These are phyloP conservation scores for Lactifluus piperatus DNA, from an alignment of 768 basidiomycete genomes.

Conservation along the genomic window DNA sequence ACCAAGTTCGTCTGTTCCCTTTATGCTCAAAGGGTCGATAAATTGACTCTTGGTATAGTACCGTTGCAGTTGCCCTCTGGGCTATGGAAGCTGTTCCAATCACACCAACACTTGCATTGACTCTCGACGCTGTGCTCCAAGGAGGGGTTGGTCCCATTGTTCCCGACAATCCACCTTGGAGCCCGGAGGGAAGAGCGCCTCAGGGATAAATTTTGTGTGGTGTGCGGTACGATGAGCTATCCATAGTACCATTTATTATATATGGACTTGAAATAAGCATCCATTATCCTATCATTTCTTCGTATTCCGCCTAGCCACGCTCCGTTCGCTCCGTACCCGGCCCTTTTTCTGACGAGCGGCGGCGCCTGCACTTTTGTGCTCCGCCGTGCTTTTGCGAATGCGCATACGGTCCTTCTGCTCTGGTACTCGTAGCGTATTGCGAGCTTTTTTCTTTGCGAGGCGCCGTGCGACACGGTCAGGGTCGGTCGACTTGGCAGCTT, in stretches of 20 bases:
- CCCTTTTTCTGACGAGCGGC: conserved; percentile 33
- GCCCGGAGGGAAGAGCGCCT: conserved; percentile 7
- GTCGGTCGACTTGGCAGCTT: conserved; percentile 70
- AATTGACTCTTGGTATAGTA: conserved; percentile 1
- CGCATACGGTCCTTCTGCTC: conserved; percentile 39
- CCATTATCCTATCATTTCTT: conserved; percentile 38
- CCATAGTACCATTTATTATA: not conserved
- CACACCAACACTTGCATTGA: conserved; percentile 22
- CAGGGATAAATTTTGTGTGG: not conserved
- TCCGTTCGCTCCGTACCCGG: conserved; percentile 47
- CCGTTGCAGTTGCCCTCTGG: conserved; percentile 28
- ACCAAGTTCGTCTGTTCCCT: conserved; percentile 42
- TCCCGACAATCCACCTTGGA: conserved; percentile 21
- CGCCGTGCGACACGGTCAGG: conserved; percentile 75
- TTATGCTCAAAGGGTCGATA: not conserved
- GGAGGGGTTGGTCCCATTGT: conserved; percentile 24
- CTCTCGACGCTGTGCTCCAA: conserved; percentile 24
- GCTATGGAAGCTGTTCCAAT: conserved; percentile 25
- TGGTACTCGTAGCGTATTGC: conserved; percentile 40
- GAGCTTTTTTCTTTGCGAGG: conserved; percentile 83
- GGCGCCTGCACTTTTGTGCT: conserved; percentile 22
- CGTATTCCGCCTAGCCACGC: conserved; percentile 42
- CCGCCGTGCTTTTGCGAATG: conserved; percentile 35
- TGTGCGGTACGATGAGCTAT: not conserved
- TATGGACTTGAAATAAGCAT: not conserved